phyloP scores from a whole-genome alignment of 768 basidiomycete genomes.

The Suillus tomentosus region DNA sequence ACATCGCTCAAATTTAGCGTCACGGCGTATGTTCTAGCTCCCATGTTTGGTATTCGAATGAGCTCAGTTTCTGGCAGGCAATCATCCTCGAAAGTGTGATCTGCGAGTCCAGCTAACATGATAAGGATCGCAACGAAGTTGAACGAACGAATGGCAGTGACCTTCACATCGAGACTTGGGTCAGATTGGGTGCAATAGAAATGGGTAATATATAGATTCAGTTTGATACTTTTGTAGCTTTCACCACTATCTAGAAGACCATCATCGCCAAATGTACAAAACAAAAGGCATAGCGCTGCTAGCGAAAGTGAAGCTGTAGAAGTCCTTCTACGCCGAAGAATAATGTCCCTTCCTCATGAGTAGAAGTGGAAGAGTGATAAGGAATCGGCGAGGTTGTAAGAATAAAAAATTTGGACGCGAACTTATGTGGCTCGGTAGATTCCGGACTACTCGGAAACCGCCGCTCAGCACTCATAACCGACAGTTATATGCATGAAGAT shows the following conservation, averaged over 20 bases:
- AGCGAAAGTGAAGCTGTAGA: conserved; percentile 67
- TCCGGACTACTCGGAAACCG: conserved; percentile 10
- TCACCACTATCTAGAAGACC: conserved; percentile 77
- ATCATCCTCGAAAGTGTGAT: conserved; percentile 4
- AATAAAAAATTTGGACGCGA: conserved; percentile 2
- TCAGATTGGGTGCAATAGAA: not conserved
- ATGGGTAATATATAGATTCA: not conserved
- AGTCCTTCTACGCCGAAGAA: conserved; percentile 48
- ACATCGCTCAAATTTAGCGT: conserved; percentile 37
- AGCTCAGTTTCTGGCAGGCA: conserved; percentile 8
- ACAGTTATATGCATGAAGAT: too few species aligned
- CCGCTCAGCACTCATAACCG: not conserved
- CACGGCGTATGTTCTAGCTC: conserved; percentile 28
- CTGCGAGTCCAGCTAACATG: not conserved
- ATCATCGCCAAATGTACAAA: conserved; percentile 49
- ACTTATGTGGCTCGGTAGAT: conserved; percentile 21
- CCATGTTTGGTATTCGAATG: too few species aligned
- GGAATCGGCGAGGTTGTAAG: conserved; percentile 25
- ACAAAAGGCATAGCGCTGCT: conserved; percentile 63
- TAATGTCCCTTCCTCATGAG: conserved; percentile 27
- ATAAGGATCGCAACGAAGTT: not conserved
- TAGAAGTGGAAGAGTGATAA: conserved; percentile 31
- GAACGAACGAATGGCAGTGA: not conserved
- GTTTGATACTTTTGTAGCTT: conserved; percentile 47
- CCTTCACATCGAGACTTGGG: not conserved